Base-by-base conservation (phyloP, 768 basidiomycete genomes). In the Mycena galopus region DNA sequence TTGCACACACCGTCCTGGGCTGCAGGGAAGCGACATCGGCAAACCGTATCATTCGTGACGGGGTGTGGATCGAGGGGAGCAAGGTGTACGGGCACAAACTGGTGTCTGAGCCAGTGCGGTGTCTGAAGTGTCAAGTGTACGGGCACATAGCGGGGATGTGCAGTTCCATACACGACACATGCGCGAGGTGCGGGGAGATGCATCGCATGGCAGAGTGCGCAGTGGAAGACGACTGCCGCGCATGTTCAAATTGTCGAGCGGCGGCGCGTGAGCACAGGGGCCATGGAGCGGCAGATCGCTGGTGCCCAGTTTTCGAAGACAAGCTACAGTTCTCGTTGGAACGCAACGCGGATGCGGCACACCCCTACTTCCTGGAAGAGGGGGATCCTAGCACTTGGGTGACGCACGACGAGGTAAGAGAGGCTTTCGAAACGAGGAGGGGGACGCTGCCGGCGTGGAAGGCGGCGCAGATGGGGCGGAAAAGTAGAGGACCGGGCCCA, bases 281-380 rank as follows among this genome's bases (percentile, higher is more conserved):
- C 0, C 82, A 83, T 60, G 77, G 79, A 5, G 70, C 80, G 1
- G 80, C 78, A 50, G 77, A 81, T 66, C n/a, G 77, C 0, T 17
- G 0, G 0, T 82, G 82, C 69, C 78, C 79, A 0, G 39, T 66
- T 0, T 79, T 79, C 62, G 10, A 19, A 0, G 53, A 51, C 27
- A 55, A 63, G 29, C 23, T 76, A 11, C 42, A 44, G 42, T 19
- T 2, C 17, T 6, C 17, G 1, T 4, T 12, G 12, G 42, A 44
- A 19, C 42, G 42, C 42, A 11, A 44, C 42, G 12, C 42, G 17
- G 42, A 44, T 11, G 42, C 42, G 8, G 17, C 6, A 19, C 17
- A 44, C 8, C 17, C 42, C 6, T 44, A 44, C 4, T 44, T 44
- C 42, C 42, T 19, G 12, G 42, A 16, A 6, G 14, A 2, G 42